These are phyloP conservation scores for Hortiboletus campestris DNA, from an alignment of 768 basidiomycete species.

Conservation along the genomic window DNA sequence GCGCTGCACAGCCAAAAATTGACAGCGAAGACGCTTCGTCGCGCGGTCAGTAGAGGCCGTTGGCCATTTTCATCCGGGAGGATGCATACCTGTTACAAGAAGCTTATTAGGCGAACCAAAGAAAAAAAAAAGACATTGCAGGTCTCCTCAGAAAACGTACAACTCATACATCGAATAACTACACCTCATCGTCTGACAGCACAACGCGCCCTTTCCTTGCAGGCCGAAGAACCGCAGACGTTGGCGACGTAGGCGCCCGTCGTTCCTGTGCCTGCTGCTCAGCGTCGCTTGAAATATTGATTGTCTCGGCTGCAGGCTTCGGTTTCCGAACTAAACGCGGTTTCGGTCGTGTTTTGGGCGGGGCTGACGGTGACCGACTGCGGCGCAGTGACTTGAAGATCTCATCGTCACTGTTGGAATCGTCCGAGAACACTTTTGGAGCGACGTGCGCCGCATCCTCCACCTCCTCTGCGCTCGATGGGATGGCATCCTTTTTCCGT, in stretches of 20 bases:
- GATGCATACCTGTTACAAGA: slow-evolving; percentile 4
- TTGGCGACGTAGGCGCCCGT: not conserved
- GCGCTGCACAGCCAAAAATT: slow-evolving; percentile 7
- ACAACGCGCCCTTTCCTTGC: slow-evolving; percentile 31
- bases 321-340: slow-evolving; percentile 44
- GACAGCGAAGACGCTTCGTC: not conserved
- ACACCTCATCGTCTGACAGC: slow-evolving; percentile 40
- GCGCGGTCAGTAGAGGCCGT: not conserved
- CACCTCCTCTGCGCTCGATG: slow-evolving; percentile 36
- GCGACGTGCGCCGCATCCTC: slow-evolving; percentile 17
- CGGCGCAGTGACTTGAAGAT: slow-evolving; percentile 19
- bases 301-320: slow-evolving; percentile 8
- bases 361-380: slow-evolving; percentile 26
- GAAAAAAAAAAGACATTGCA: not conserved
- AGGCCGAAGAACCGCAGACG: slow-evolving; percentile 11
- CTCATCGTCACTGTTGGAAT: slow-evolving; percentile 27
- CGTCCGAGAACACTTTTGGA: slow-evolving; percentile 16
- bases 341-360: slow-evolving; percentile 30
- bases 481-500: slow-evolving; percentile 47
- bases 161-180: slow-evolving; percentile 14
- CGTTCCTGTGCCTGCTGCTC: slow-evolving; percentile 5
- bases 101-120: slow-evolving; percentile 3
- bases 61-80: not conserved
- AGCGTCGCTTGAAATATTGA: slow-evolving; percentile 25
- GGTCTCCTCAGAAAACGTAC: slow-evolving; percentile 7